Conservation (phyloP, 2,329 filamentous ascomycete species). For the Rhexocercosporidium sp. region DNA sequence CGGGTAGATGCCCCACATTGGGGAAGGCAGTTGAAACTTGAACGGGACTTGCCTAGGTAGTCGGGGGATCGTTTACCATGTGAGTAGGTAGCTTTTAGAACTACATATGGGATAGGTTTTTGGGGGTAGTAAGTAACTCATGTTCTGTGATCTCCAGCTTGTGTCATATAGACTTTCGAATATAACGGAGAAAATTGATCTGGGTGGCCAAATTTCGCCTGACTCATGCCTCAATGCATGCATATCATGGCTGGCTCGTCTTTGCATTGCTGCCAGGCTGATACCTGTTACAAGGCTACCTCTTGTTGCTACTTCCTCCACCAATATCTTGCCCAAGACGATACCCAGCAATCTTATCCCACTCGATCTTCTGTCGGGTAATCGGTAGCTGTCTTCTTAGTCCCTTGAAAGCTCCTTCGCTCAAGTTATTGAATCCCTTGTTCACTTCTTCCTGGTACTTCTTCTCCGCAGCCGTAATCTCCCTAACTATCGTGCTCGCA, state of each 20-base stretch:
- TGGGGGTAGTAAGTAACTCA: not conserved
- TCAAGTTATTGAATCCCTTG: constrained; percentile 83
- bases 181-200: not conserved
- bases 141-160: not conserved
- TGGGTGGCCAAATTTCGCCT: not conserved
- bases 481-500: constrained; percentile 67
- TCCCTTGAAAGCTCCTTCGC: constrained; percentile 94
- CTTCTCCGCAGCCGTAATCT: constrained; percentile 81
- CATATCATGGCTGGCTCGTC: not conserved
- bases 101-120: not conserved
- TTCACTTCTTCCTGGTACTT: constrained; percentile 98
- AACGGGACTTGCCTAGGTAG: not conserved
- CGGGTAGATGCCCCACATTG: not conserved
- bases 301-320: constrained; percentile 61
- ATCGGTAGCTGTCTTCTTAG: constrained; percentile 92
- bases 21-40: not conserved
- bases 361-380: constrained; percentile 98
- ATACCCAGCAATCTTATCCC: constrained; percentile 97
- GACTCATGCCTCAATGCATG: not conserved
- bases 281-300: constrained; percentile 44
- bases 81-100: too few relatives aligned
- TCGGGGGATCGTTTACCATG: not conserved
- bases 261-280: constrained; percentile 17
- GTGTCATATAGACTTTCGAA: not conserved
- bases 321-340: constrained; percentile 81